Conservation (phyloP, 2,329 filamentous ascomycete species). For the Trichophyton mentagrophytes region DNA sequence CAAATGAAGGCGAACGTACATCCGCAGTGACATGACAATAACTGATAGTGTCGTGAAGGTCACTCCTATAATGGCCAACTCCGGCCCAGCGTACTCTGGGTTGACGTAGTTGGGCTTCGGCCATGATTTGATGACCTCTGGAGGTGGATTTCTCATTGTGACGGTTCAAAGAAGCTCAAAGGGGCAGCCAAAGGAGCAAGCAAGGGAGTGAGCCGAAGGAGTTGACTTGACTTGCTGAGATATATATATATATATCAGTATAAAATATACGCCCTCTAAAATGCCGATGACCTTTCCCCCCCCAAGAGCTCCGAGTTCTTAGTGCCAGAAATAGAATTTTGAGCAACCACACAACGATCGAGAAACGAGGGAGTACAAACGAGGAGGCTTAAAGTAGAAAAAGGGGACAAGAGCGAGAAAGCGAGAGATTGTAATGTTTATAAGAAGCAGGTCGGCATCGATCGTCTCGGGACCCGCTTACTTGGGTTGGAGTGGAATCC, state of each 20-base stretch:
- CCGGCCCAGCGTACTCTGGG: slow-evolving; percentile 18
- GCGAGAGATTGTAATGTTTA: not conserved
- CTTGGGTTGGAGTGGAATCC: not conserved
- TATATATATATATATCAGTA: too few relatives aligned
- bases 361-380: not conserved
- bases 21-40: slow-evolving; percentile 15
- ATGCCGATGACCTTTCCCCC: not conserved
- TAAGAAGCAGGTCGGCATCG: not conserved
- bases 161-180: not conserved
- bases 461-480: not conserved
- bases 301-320: not conserved
- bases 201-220: not conserved
- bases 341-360: not conserved
- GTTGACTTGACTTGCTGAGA: not conserved
- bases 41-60: slow-evolving; percentile 16
- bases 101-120: slow-evolving; percentile 23
- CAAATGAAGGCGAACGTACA: slow-evolving; percentile 14
- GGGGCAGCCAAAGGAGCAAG: not conserved
- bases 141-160: slow-evolving; percentile 14
- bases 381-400: not conserved
- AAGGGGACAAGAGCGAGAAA: not conserved
- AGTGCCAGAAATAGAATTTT: not conserved
- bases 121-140: slow-evolving; percentile 15
- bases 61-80: slow-evolving; percentile 17
- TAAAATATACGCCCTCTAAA: not conserved